phyloP scores from a whole-genome alignment of 2,329 filamentous ascomycete genomes.

The Penicillium frequentans region DNA sequence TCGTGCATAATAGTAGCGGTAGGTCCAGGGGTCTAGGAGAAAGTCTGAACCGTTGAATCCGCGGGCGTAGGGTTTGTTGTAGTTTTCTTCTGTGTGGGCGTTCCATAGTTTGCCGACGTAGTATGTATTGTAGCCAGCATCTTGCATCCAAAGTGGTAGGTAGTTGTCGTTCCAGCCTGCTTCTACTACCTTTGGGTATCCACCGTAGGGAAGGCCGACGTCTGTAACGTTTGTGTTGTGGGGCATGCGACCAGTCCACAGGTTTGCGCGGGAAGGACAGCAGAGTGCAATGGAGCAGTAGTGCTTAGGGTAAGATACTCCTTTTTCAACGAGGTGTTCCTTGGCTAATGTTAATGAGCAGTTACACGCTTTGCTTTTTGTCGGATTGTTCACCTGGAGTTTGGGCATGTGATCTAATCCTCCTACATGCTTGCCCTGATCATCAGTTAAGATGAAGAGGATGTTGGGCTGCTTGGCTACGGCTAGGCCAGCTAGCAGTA shows the following conservation, averaged over 20 bases:
- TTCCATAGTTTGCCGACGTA: slow-evolving; percentile 73
- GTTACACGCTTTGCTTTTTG: too few species aligned
- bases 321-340: slow-evolving; percentile 56
- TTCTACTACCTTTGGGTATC: slow-evolving; percentile 65
- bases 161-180: slow-evolving; percentile 67
- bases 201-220: slow-evolving; percentile 33
- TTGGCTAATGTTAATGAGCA: slow-evolving; percentile 36
- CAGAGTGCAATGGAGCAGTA: slow-evolving; percentile 63
- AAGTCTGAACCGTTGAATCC: slow-evolving; percentile 63
- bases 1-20: slow-evolving; percentile 63
- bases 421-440: slow-evolving; percentile 55
- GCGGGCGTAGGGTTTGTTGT: slow-evolving; percentile 56
- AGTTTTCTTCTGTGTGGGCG: slow-evolving; percentile 60
- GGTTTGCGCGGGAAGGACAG: slow-evolving; percentile 63
- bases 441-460: slow-evolving; percentile 67
- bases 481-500: slow-evolving; percentile 14
- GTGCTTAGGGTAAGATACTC: slow-evolving; percentile 60
- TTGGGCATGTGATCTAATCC: slow-evolving; percentile 55
- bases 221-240: slow-evolving; percentile 70
- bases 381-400: slow-evolving; percentile 18
- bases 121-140: slow-evolving; percentile 68
- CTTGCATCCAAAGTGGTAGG: slow-evolving; percentile 69
- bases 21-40: slow-evolving; percentile 66
- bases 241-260: slow-evolving; percentile 64
- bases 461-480: slow-evolving; percentile 52